Evolutionary conservation across 2,329 filamentous ascomycete genomes (phyloP).

Genomic region (Aspergillus luchuensis): DNA sequence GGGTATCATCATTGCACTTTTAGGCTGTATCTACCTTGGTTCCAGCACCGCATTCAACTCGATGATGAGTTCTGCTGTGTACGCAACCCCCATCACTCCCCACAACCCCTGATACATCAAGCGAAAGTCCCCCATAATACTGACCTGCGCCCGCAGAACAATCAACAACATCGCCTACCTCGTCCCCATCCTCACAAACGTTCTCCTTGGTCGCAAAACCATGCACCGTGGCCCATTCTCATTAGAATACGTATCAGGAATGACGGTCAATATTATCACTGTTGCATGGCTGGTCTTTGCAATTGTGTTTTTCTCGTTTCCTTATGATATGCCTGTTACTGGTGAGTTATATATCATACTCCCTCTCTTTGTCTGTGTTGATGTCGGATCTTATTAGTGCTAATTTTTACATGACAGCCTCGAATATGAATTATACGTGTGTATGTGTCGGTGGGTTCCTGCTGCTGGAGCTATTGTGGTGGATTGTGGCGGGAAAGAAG

Average conservation of each 20-base stretch:
- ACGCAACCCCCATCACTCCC: not conserved
- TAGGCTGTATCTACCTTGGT: constrained; percentile 68
- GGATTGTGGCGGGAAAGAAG: constrained; percentile 44
- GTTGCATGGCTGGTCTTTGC: constrained; percentile 54
- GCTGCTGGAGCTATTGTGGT: constrained; percentile 45
- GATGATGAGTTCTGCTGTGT: constrained; percentile 33
- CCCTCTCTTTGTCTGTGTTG: no score
- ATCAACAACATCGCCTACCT: constrained; percentile 52
- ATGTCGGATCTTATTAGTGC: no score
- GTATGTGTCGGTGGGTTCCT: constrained; percentile 49
- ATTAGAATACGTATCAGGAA: constrained; percentile 44
- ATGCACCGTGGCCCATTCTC: constrained; percentile 51
- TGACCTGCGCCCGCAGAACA: constrained; percentile 33
- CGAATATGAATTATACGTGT: constrained; percentile 55
- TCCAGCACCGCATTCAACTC: constrained; percentile 68
- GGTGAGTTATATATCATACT: constrained; percentile 17
- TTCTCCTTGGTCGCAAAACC: constrained; percentile 47
- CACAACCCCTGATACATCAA: not conserved
- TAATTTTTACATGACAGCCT: constrained; percentile 11
- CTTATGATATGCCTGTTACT: constrained; percentile 41
- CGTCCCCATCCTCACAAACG: constrained; percentile 50
- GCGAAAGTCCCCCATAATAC: not conserved
- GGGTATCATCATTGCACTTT: constrained; percentile 53
- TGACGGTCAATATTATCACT: constrained; percentile 48
- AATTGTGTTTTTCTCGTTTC: constrained; percentile 53